phyloP scores from a whole-genome alignment of 1,139 yeast species.

The Yamadazyma triangularis region DNA sequence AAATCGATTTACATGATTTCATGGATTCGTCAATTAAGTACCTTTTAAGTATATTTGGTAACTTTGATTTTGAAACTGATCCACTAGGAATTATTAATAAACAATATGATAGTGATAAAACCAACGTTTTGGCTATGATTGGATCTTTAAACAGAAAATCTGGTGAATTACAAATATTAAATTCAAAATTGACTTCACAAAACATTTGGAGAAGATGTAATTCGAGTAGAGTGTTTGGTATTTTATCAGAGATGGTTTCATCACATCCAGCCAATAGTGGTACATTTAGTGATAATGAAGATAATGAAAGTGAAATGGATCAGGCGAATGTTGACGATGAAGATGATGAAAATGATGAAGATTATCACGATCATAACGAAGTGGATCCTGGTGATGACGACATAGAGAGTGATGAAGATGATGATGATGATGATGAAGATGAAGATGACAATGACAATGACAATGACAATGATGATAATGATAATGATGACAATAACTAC shows the following conservation, averaged over 20 bases:
- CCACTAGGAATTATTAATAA: constrained; percentile 6
- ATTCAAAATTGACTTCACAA: constrained; percentile 10
- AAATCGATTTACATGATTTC: constrained; percentile 23
- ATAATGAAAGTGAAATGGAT: too few species aligned
- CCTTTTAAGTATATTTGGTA: neutral
- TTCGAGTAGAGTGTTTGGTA: too few species aligned
- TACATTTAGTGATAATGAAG: too few species aligned
- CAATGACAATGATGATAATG: neutral
- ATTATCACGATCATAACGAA: constrained; percentile 1
- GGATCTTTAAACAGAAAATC: constrained; percentile 31
- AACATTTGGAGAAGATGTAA: constrained; percentile 1
- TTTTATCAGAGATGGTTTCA: too few species aligned
- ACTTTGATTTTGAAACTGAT: neutral
- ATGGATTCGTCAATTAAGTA: constrained; percentile 15
- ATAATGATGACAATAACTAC: constrained; percentile 1
- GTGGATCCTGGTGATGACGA: neutral
- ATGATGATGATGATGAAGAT: constrained; percentile 3
- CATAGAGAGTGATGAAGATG: neutral
- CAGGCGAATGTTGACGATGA: constrained; percentile 1
- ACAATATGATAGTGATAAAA: too few species aligned
- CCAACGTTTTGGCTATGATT: constrained; percentile 12
- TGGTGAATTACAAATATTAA: constrained; percentile 22
- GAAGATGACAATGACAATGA: constrained; percentile 1
- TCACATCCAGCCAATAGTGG: too few species aligned
- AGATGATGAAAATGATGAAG: constrained; percentile 2